A percentile compares a stretch with the other conserved stretches of the same genome.
Conservation (phyloP, 345 rosid species). For the Gossypium sturtianum region DNA sequence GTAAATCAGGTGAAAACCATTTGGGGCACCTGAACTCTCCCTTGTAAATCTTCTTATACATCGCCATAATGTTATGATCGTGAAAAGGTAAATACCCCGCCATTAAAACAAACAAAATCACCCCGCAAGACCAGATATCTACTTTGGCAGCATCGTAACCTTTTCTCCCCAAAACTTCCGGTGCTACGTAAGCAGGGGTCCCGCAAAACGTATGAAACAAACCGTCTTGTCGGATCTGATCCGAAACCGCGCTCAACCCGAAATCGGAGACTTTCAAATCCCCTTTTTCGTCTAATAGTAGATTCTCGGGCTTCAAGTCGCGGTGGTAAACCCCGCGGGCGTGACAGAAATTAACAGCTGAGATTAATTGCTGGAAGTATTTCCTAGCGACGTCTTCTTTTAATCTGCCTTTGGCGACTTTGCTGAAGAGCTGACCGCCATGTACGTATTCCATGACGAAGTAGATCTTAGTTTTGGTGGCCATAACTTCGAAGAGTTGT, state of each 20-base stretch:
- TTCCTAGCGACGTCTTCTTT: constrained; percentile 57
- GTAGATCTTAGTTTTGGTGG: constrained; percentile 74
- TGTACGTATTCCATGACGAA: constrained; percentile 81
- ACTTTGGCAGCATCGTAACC: constrained; percentile 81
- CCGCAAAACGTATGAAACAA: constrained; percentile 86
- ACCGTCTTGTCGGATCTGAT: constrained; percentile 64
- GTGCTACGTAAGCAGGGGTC: constrained; percentile 76
- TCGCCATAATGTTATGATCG: constrained; percentile 61
- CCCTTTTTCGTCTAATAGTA: constrained; percentile 67
- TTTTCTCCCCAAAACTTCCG: constrained; percentile 67
- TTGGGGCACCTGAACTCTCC: constrained; percentile 76
- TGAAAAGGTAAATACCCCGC: constrained; percentile 74
- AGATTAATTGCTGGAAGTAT: constrained; percentile 73
- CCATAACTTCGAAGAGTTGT: constrained; percentile 79
- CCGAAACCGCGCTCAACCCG: constrained; percentile 74
- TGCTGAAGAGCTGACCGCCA: constrained; percentile 72
- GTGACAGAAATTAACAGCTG: constrained; percentile 73
- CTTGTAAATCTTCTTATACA: constrained; percentile 71
- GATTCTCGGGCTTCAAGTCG: constrained; percentile 79
- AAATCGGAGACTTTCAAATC: constrained; percentile 79
- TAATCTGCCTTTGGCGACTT: constrained; percentile 62
- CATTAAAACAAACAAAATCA: constrained; percentile 68
- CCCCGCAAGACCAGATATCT: constrained; percentile 92
- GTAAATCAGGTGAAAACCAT: constrained; percentile 65
- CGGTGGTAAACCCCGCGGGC: constrained; percentile 84